Evolutionary conservation across 495 filamentous ascomycete genomes (phyloP).

Genomic region (Amniculicola lignicola): DNA sequence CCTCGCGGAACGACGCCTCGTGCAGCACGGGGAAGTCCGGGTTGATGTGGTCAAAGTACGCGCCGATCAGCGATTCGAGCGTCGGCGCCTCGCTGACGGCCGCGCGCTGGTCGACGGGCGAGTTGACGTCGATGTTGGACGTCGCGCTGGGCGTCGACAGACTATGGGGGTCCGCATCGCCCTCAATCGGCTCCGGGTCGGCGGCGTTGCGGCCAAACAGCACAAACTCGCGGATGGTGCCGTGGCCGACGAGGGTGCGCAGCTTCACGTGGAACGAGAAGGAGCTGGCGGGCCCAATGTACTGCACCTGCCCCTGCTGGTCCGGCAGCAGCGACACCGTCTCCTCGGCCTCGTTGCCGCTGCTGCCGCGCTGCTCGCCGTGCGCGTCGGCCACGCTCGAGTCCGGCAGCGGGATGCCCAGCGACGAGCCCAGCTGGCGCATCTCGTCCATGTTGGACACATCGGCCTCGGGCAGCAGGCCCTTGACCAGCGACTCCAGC

Average conservation of each 20-base stretch:
- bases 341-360: conserved; percentile 15
- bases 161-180: conserved; percentile 11
- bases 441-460: conserved; percentile 42
- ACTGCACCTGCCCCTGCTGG: conserved; percentile 41
- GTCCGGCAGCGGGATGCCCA: conserved; percentile 40
- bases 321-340: conserved; percentile 38
- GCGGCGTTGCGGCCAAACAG: conserved; percentile 36
- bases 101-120: conserved; percentile 16
- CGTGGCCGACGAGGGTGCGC: conserved; percentile 33
- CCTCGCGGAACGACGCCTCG: conserved; percentile 44
- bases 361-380: conserved; percentile 4
- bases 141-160: conserved; percentile 21
- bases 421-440: conserved; percentile 37
- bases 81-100: conserved; percentile 24
- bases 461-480: conserved; percentile 47
- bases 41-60: conserved; percentile 48
- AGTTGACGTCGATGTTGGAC: conserved; percentile 16
- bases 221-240: conserved; percentile 23
- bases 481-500: conserved; percentile 48
- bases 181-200: conserved; percentile 21
- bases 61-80: conserved; percentile 42
- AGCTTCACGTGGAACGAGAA: conserved; percentile 40
- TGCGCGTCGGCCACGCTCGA: neutral
- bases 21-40: conserved; percentile 48
- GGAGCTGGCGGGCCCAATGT: conserved; percentile 43